Evolutionary conservation across 306 rosid species (phyloP).

Genomic region (Pyrus communis): DNA sequence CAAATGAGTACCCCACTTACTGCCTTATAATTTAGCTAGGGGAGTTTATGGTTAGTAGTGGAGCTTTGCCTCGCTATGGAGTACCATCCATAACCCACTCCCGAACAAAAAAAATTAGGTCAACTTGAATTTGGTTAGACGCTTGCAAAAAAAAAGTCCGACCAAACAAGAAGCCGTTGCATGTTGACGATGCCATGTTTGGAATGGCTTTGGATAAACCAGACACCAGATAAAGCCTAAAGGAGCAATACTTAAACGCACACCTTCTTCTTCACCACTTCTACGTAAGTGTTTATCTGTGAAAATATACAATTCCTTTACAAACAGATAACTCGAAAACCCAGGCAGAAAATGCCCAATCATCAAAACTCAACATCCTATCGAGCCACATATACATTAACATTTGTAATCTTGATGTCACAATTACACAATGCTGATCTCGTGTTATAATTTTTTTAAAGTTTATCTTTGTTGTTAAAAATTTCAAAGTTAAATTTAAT

Average conservation of each 20-base stretch:
- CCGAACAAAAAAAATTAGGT: background rate
- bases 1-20: background rate
- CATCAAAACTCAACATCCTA: too few relatives aligned
- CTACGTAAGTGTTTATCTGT: background rate
- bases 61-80: background rate
- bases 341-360: too few relatives aligned
- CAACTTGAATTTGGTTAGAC: background rate
- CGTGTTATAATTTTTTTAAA: too few relatives aligned
- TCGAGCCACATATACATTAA: background rate
- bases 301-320: too few relatives aligned
- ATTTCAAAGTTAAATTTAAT: background rate
- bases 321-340: too few relatives aligned
- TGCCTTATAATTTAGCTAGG: background rate
- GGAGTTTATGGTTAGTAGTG: background rate
- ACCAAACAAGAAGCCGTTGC: background rate
- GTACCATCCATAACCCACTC: background rate
- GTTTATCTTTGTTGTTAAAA: background rate
- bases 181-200: background rate
- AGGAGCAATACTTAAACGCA: background rate
- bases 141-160: background rate
- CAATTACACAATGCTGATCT: background rate
- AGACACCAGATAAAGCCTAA: background rate
- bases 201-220: background rate
- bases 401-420: background rate
- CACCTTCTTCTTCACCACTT: background rate